Percentiles rank a stretch among this genome's conserved stretches.
phyloP scores from a whole-genome alignment of 805 yeast species.

The Saccharomyces eubayanus region DNA sequence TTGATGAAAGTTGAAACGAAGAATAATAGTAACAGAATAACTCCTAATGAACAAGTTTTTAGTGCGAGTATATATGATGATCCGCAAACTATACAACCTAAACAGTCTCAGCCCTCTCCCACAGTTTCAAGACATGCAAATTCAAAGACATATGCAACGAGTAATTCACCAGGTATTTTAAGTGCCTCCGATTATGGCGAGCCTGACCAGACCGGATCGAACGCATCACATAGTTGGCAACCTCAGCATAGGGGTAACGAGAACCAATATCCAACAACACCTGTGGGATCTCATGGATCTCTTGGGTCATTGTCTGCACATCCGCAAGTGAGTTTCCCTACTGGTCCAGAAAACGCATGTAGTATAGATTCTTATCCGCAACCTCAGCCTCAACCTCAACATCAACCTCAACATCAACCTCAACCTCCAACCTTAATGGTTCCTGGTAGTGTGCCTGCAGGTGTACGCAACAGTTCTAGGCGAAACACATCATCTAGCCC shows the following conservation, averaged over 20 bases:
- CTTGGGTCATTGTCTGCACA: background rate
- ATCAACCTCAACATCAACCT: background rate
- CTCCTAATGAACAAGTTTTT: background rate
- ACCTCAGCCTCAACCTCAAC: background rate
- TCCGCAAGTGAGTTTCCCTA: background rate
- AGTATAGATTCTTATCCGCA: background rate
- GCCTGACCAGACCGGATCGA: background rate
- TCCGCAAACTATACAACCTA: background rate
- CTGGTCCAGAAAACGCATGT: background rate
- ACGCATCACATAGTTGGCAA: background rate
- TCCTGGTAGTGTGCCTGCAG: constrained; percentile 3
- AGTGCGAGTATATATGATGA: background rate
- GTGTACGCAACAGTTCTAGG: constrained; percentile 6
- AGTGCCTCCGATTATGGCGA: background rate
- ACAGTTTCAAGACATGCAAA: background rate
- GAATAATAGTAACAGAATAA: background rate
- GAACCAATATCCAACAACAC: background rate
- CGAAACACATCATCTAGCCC: constrained; percentile 12
- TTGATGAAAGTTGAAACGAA: background rate
- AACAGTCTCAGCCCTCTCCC: background rate
- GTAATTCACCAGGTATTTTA: background rate
- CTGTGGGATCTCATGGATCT: background rate
- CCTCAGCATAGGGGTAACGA: background rate
- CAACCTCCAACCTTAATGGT: background rate
- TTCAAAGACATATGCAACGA: background rate